These are phyloP conservation scores for Calonectria hawksworthii DNA, from an alignment of 2,329 filamentous ascomycete genomes.

Conservation along the genomic window DNA sequence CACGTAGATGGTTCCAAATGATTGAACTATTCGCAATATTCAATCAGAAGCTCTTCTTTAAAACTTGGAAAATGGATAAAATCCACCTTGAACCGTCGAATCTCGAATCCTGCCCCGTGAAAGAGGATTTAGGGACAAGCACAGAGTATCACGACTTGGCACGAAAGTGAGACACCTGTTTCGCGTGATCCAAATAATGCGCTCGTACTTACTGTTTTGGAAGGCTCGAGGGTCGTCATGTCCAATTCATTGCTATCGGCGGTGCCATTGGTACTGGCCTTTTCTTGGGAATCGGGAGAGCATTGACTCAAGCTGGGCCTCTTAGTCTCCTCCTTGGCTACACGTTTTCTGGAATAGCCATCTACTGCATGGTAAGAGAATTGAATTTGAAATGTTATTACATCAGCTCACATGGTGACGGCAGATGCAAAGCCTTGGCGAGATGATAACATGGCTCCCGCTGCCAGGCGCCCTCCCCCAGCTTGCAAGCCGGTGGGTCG, in stretches of 20 bases:
- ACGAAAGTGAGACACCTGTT: background rate
- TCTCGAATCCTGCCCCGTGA: background rate
- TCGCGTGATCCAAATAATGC: background rate
- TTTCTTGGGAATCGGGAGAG: background rate
- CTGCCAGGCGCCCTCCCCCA: background rate
- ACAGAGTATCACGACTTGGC: background rate
- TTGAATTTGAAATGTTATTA: background rate
- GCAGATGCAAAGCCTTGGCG: background rate
- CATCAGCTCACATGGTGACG: background rate
- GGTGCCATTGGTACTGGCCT: background rate
- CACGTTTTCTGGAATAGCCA: background rate
- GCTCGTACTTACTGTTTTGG: background rate
- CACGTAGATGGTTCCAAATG: background rate
- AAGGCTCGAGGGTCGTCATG: background rate
- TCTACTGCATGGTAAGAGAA: background rate
- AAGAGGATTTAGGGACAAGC: background rate
- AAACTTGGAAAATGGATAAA: background rate
- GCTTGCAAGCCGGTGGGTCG: background rate
- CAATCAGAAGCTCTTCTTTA: background rate
- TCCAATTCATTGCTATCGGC: background rate
- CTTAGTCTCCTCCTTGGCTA: background rate
- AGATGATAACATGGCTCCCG: background rate
- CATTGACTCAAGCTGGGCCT: background rate
- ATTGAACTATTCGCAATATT: background rate
- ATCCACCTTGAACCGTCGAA: background rate